phyloP scores from a whole-genome alignment of 2,329 filamentous ascomycete species.

The Aspergillus brasiliensis region DNA sequence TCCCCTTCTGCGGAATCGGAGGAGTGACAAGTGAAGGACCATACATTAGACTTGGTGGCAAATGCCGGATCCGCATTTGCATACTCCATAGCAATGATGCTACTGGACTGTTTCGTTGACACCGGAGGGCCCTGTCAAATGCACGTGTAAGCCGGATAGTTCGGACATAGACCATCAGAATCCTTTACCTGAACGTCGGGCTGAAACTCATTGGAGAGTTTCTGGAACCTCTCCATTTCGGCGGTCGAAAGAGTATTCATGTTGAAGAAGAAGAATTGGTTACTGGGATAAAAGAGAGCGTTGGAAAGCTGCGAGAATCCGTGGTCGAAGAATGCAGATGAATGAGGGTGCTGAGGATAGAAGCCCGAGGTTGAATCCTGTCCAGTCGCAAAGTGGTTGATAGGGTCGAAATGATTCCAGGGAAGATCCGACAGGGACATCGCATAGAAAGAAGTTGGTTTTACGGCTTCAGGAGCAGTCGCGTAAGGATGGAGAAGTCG shows the following conservation, averaged over 20 bases:
- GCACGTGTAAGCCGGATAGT: conserved; percentile 25
- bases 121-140: conserved; percentile 72
- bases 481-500: conserved; percentile 13
- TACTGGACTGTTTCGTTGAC: conserved; percentile 74
- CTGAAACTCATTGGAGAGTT: conserved; percentile 63
- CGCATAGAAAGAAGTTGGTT: conserved; percentile 24
- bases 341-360: conserved; percentile 26
- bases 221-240: conserved; percentile 63
- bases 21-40: background rate
- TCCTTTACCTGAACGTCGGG: conserved; percentile 55
- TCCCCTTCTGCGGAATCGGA: background rate
- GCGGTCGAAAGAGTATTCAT: conserved; percentile 50
- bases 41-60: conserved; percentile 81
- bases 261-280: conserved; percentile 24
- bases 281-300: conserved; percentile 14
- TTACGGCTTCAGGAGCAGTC: conserved; percentile 11
- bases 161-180: background rate
- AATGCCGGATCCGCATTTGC: conserved; percentile 83
- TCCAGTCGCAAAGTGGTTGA: conserved; percentile 33
- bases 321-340: conserved; percentile 25
- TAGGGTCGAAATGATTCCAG: conserved; percentile 35
- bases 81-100: conserved; percentile 80
- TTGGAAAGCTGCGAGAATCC: conserved; percentile 26
- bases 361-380: conserved; percentile 29
- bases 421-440: conserved; percentile 41